Conservation (phyloP, 768 basidiomycete species). For the Guyanaporus albipodus region DNA sequence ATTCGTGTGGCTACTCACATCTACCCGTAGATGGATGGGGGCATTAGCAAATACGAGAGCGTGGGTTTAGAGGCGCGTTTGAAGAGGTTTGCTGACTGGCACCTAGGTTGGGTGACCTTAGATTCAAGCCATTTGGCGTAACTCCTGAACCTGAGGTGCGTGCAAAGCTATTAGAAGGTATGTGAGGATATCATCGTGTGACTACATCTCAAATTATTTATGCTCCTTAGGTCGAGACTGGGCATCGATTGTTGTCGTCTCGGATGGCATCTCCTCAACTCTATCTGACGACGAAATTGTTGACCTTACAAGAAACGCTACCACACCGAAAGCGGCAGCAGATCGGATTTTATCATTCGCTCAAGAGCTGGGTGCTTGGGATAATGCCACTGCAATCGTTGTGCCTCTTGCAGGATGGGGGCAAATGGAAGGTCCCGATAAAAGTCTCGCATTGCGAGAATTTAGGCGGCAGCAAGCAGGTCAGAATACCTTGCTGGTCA, state of each 20-base stretch:
- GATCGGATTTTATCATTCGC: slow-evolving; percentile 79
- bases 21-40: slow-evolving; percentile 81
- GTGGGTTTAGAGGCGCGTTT: slow-evolving; percentile 37
- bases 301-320: slow-evolving; percentile 74
- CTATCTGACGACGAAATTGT: slow-evolving; percentile 93
- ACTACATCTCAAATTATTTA: neutral
- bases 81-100: slow-evolving; percentile 2
- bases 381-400: slow-evolving; percentile 89
- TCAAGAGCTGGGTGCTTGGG: slow-evolving; percentile 77
- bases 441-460: slow-evolving; percentile 77
- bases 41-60: slow-evolving; percentile 89
- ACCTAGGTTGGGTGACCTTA: slow-evolving; percentile 80
- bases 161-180: slow-evolving; percentile 72
- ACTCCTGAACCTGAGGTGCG: slow-evolving; percentile 91
- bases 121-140: slow-evolving; percentile 86
- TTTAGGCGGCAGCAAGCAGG: slow-evolving; percentile 69
- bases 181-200: slow-evolving; percentile 4
- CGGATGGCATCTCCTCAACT: slow-evolving; percentile 89
- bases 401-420: slow-evolving; percentile 94
- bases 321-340: slow-evolving; percentile 77
- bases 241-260: slow-evolving; percentile 85
- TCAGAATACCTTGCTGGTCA: slow-evolving; percentile 23
- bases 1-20: neutral
- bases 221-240: slow-evolving; percentile 64
- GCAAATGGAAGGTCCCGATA: slow-evolving; percentile 70